phyloP scores from a whole-genome alignment of 83 land plant genomes.

The Picea engelmannii region DNA sequence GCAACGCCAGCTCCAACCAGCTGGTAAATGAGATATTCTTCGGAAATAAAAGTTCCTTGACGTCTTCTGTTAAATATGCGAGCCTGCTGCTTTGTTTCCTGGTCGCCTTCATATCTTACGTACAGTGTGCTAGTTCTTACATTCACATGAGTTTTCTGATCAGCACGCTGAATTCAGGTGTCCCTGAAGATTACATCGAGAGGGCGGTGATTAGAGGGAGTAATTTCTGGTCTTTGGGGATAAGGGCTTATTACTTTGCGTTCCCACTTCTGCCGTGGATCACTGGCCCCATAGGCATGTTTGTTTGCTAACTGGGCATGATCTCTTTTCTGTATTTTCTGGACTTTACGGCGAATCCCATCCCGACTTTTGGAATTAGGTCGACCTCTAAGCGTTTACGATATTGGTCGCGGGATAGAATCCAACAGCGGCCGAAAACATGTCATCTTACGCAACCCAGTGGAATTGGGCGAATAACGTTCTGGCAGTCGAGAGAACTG shows the following conservation, averaged over 20 bases:
- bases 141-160: conserved; percentile 57
- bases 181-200: conserved; percentile 29
- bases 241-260: conserved; percentile 51
- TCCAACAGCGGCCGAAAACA: too few species aligned
- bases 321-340: conserved; percentile 22
- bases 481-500: too few species aligned
- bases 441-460: too few species aligned
- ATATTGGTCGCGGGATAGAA: too few species aligned
- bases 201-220: conserved; percentile 33
- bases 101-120: conserved; percentile 48
- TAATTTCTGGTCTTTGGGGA: conserved; percentile 56
- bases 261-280: conserved; percentile 47
- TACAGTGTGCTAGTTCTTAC: conserved; percentile 47
- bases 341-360: conserved; percentile 16
- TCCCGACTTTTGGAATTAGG: not conserved
- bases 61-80: conserved; percentile 48
- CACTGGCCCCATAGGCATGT: conserved; percentile 55
- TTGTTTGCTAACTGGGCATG: conserved; percentile 25
- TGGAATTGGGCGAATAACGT: too few species aligned
- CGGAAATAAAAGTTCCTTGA: conserved; percentile 42
- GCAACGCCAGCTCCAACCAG: not conserved
- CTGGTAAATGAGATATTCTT: conserved; percentile 8
- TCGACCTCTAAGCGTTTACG: too few species aligned
- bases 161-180: conserved; percentile 28
- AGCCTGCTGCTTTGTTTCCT: conserved; percentile 53